phyloP scores from a whole-genome alignment of 805 yeast species.

The Candida boleticola region DNA sequence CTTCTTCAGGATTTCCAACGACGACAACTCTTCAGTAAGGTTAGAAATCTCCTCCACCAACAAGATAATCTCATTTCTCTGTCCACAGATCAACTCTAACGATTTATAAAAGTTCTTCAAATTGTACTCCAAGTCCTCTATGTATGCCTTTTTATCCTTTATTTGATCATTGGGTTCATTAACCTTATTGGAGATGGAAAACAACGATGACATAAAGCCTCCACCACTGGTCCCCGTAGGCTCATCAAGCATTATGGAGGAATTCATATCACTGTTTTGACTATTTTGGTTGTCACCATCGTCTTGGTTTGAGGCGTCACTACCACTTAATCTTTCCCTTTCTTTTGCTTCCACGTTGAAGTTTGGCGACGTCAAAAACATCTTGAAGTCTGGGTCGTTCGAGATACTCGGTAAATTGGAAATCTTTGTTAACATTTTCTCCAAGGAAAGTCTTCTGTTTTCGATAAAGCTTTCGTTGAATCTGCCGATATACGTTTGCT shows the following conservation, averaged over 20 bases:
- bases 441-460: slow-evolving; percentile 77
- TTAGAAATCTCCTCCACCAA: slow-evolving; percentile 67
- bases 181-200: slow-evolving; percentile 65
- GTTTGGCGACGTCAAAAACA: slow-evolving; percentile 74
- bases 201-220: slow-evolving; percentile 69
- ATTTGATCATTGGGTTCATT: slow-evolving; percentile 81
- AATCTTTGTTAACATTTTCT: slow-evolving; percentile 80
- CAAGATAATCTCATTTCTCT: slow-evolving; percentile 68
- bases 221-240: slow-evolving; percentile 33
- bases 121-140: slow-evolving; percentile 72
- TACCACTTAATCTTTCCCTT: slow-evolving; percentile 59
- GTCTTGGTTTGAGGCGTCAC: slow-evolving; percentile 43
- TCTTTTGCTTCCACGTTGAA: slow-evolving; percentile 68
- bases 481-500: slow-evolving; percentile 88
- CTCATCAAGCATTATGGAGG: slow-evolving; percentile 17
- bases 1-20: slow-evolving; percentile 68
- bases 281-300: slow-evolving; percentile 29
- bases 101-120: slow-evolving; percentile 67
- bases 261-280: slow-evolving; percentile 23
- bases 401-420: slow-evolving; percentile 54
- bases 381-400: slow-evolving; percentile 69
- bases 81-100: slow-evolving; percentile 69
- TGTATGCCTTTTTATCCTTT: slow-evolving; percentile 60
- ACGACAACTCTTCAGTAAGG: slow-evolving; percentile 57
- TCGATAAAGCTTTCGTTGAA: slow-evolving; percentile 90